Evolutionary conservation across 768 basidiomycete species (phyloP).

Genomic region (Pleurotus eryngii): DNA sequence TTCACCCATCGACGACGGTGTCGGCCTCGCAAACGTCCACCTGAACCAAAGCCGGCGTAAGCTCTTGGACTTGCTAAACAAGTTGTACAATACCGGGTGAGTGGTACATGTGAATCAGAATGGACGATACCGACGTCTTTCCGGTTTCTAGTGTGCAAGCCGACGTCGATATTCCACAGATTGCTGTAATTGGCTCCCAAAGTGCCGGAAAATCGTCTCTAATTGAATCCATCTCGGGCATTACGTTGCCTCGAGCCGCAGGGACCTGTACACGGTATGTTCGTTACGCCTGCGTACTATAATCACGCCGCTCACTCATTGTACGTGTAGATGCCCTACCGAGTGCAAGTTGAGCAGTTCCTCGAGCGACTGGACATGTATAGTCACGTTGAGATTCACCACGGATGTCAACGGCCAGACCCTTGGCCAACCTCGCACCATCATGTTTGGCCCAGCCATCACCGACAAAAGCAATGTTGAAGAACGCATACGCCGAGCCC

Average conservation of each 20-base stretch:
- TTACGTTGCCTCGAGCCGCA: conserved; percentile 65
- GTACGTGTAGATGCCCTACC: conserved; percentile 46
- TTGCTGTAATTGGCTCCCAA: conserved; percentile 71
- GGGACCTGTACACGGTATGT: conserved; percentile 72
- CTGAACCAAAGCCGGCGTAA: conserved; percentile 39
- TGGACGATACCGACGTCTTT: neutral
- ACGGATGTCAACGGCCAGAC: conserved; percentile 36
- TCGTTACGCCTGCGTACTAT: neutral
- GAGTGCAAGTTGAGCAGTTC: conserved; percentile 51
- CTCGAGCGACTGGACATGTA: conserved; percentile 43
- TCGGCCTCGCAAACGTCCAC: conserved; percentile 51
- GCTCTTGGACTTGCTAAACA: conserved; percentile 60
- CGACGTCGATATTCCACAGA: conserved; percentile 71
- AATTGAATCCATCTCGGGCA: conserved; percentile 74
- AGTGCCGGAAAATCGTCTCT: conserved; percentile 76
- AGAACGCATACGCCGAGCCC: conserved; percentile 63
- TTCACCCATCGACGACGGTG: conserved; percentile 13
- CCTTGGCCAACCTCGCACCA: conserved; percentile 34
- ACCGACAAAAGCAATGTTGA: conserved; percentile 52
- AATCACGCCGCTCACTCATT: neutral
- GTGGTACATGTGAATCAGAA: neutral
- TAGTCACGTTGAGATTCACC: conserved; percentile 43
- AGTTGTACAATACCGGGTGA: conserved; percentile 61
- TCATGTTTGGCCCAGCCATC: conserved; percentile 47
- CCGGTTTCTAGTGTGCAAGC: conserved; percentile 50